Percentiles rank a stretch among this genome's conserved stretches.
Conservation (phyloP, 176 grass and related monocot genomes). For the Rhynchospora tenuis region DNA sequence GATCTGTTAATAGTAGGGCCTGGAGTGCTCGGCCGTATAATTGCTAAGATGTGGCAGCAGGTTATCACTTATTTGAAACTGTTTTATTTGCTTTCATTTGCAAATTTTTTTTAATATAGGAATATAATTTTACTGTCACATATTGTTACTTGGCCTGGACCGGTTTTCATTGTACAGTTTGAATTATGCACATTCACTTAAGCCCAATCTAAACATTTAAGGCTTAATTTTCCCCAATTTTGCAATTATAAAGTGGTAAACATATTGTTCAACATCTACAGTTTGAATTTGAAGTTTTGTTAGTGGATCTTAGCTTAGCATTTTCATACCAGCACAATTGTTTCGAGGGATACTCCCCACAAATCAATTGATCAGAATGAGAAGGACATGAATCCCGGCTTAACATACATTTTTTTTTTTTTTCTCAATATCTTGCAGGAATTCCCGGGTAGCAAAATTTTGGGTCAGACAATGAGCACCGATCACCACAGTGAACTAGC, state of each 20-base stretch:
- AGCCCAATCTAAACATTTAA: neutral
- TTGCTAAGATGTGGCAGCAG: constrained; percentile 75
- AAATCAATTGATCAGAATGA: neutral
- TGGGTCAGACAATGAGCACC: constrained; percentile 67
- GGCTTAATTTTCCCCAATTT: neutral
- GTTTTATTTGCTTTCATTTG: neutral
- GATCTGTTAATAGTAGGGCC: constrained; percentile 84
- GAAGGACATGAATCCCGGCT: neutral
- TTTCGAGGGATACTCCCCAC: neutral
- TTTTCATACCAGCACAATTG: neutral
- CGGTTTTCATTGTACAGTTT: neutral
- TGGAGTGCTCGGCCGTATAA: constrained; percentile 75
- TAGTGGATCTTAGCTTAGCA: neutral
- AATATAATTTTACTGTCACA: neutral
- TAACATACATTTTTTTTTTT: neutral
- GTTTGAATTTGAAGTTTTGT: neutral
- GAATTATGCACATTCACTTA: neutral
- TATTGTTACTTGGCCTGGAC: neutral
- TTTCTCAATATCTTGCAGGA: constrained; percentile 49
- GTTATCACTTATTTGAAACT: constrained; percentile 31
- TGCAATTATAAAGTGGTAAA: neutral
- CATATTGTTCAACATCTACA: neutral
- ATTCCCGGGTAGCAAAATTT: constrained; percentile 54
- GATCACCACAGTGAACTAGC: constrained; percentile 72
- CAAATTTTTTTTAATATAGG: neutral